These are phyloP conservation scores for California macrophylla DNA, from an alignment of 441 rosid genomes.

Conservation along the genomic window DNA sequence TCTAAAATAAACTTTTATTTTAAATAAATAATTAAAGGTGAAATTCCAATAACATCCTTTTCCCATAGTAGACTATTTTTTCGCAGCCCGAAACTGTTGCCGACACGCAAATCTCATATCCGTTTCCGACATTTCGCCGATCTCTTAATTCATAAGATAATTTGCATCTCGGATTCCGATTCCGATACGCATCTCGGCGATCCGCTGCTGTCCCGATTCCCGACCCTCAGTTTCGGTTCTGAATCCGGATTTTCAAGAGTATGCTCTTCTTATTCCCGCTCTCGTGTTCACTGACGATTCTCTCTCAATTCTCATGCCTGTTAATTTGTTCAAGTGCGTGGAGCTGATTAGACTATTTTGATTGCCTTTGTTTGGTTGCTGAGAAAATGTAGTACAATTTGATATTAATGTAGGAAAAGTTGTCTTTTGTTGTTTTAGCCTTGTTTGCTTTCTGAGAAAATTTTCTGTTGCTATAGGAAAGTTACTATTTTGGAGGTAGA, in stretches of 20 bases:
- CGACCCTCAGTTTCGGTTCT: neutral
- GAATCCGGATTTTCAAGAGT: slow-evolving; percentile 2
- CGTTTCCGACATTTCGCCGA: neutral
- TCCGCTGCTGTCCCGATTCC: neutral
- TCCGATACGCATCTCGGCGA: neutral
- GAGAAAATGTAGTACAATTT: neutral
- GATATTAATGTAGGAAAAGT: neutral
- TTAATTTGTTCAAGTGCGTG: neutral
- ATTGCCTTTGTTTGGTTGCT: neutral
- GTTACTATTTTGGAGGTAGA: neutral
- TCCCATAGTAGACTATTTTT: neutral
- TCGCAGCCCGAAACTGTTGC: slow-evolving; percentile 1
- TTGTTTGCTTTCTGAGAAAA: slow-evolving; percentile 1
- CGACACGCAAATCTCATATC: neutral
- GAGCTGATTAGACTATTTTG: slow-evolving; percentile 1
- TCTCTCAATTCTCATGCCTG: neutral
- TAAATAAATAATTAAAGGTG: no score
- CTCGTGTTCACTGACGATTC: neutral
- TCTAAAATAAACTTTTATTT: no score
- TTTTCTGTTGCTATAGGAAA: neutral
- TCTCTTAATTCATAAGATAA: neutral
- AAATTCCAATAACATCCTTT: neutral
- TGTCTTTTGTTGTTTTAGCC: neutral
- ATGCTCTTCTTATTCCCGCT: neutral
- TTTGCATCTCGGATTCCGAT: neutral